phyloP scores from a whole-genome alignment of 495 filamentous ascomycete species.

The Lepidopterella palustris region DNA sequence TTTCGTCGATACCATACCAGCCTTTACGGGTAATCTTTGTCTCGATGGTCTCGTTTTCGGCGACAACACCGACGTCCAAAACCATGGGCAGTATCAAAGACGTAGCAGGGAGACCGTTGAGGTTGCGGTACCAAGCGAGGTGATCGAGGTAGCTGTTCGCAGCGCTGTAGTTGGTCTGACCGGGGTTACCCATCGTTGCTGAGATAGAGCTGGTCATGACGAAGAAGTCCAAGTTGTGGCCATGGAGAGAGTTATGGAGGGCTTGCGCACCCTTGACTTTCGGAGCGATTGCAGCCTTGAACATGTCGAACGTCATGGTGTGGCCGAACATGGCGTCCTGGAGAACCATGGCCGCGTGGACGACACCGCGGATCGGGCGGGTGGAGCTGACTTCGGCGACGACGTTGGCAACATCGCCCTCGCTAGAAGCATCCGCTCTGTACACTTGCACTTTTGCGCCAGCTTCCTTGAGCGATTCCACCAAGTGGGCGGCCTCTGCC shows the following conservation, averaged over 20 bases:
- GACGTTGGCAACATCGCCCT: background rate
- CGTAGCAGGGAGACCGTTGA: conserved; percentile 12
- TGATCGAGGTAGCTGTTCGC: conserved; percentile 11
- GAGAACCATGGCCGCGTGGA: conserved; percentile 24
- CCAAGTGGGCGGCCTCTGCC: background rate
- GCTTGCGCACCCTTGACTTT: conserved; percentile 16
- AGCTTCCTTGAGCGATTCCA: background rate
- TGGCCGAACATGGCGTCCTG: conserved; percentile 8
- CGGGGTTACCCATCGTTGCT: conserved; percentile 4
- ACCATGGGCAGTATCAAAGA: conserved; percentile 25
- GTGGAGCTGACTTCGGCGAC: background rate
- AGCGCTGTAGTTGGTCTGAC: conserved; percentile 23
- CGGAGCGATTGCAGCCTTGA: background rate
- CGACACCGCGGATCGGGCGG: conserved; percentile 21
- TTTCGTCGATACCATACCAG: conserved; percentile 7
- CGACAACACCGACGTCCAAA: conserved; percentile 13
- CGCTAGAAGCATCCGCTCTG: background rate
- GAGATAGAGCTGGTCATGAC: conserved; percentile 15
- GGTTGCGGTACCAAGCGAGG: conserved; percentile 16
- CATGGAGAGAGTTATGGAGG: conserved; percentile 7
- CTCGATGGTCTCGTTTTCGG: conserved; percentile 2
- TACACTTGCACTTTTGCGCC: background rate
- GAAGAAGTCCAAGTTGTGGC: conserved; percentile 22
- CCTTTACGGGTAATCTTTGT: background rate
- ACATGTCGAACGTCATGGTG: conserved; percentile 12